These are phyloP conservation scores for Ascochyta clinopodiicola DNA, from an alignment of 2,329 filamentous ascomycete species.

Conservation along the genomic window DNA sequence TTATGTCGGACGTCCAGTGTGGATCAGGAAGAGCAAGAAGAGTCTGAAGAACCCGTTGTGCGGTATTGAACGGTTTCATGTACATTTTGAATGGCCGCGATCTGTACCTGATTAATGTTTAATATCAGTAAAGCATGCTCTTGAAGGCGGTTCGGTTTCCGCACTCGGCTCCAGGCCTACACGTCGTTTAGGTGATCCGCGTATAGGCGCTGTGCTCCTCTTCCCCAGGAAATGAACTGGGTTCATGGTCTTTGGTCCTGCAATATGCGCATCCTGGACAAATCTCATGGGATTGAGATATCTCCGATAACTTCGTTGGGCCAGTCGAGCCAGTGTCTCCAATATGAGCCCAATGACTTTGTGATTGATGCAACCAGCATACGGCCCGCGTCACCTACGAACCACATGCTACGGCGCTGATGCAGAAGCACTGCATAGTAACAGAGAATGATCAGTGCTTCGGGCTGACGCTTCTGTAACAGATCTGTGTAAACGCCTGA, in stretches of 20 bases:
- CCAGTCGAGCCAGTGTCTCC: conserved; percentile 31
- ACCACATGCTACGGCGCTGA: conserved; percentile 22
- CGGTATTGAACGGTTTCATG: background rate
- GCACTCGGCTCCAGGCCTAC: background rate
- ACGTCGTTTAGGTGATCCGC: background rate
- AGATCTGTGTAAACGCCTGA: conserved; percentile 26
- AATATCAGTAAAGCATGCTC: background rate
- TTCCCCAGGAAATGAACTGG: too few species aligned
- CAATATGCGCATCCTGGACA: background rate
- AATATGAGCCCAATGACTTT: conserved; percentile 22
- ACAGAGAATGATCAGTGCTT: conserved; percentile 31
- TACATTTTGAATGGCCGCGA: background rate
- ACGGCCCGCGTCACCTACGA: conserved; percentile 20
- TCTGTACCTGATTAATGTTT: background rate
- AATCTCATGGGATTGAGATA: background rate
- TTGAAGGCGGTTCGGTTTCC: background rate
- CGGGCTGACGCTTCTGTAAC: conserved; percentile 24
- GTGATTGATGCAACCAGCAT: conserved; percentile 26
- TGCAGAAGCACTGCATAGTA: conserved; percentile 31
- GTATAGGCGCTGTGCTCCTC: background rate
- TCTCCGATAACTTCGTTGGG: conserved; percentile 20
- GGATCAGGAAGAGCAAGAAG: too few species aligned
- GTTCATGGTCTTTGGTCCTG: background rate
- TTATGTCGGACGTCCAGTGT: background rate
- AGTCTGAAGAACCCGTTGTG: background rate